Evolutionary conservation across 257 asterid species (phyloP).

Genomic region (Nicotiana tomentosiformis): DNA sequence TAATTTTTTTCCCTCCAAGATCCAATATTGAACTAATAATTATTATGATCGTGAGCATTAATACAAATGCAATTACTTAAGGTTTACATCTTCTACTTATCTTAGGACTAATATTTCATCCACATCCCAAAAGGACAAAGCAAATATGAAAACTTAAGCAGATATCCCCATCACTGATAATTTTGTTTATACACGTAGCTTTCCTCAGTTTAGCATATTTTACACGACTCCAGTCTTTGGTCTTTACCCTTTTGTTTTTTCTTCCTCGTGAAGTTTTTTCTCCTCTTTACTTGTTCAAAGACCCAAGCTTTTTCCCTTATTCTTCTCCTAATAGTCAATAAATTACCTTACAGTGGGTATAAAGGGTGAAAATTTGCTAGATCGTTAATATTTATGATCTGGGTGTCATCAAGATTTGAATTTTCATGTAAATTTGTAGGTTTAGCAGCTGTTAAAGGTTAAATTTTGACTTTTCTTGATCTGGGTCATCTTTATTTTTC

Average conservation of each 20-base stretch:
- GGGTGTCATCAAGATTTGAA: not conserved
- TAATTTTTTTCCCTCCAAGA: not conserved
- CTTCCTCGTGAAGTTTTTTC: not conserved
- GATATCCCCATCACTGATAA: not conserved
- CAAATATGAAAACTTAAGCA: not conserved
- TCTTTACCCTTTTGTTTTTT: not conserved
- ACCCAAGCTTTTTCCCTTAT: not conserved
- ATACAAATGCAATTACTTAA: not conserved
- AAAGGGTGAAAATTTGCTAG: not conserved
- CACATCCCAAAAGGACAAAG: not conserved
- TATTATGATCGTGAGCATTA: not conserved
- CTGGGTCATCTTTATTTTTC: conserved; percentile 5
- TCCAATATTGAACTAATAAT: not conserved
- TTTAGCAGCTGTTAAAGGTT: not conserved
- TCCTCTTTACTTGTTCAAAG: not conserved
- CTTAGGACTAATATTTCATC: not conserved
- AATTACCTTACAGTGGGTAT: not conserved
- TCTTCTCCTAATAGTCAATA: not conserved
- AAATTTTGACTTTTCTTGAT: not conserved
- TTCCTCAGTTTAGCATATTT: not conserved
- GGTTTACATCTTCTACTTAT: not conserved
- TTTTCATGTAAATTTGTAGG: not conserved
- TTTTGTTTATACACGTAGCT: not conserved
- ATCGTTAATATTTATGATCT: not conserved
- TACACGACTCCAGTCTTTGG: not conserved